These are phyloP conservation scores for Arthrinium phaeospermum DNA, from an alignment of 2,329 filamentous ascomycete species.

Conservation along the genomic window DNA sequence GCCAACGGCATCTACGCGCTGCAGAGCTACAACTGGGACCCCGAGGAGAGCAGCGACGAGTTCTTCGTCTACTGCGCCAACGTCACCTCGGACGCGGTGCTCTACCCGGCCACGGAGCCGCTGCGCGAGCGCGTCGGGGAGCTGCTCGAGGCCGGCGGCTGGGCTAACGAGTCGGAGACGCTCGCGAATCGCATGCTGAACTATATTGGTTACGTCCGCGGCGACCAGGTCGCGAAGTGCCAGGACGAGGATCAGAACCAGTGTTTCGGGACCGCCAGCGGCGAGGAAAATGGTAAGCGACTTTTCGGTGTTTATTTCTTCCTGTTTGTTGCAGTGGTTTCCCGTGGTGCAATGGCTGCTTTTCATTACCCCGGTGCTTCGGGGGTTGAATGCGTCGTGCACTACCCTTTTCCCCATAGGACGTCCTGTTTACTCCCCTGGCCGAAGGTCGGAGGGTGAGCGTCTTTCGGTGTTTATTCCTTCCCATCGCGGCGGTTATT, in stretches of 20 bases:
- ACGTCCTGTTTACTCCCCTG: too few species aligned
- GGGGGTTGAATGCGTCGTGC: too few species aligned
- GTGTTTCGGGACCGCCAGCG: conserved; percentile 45
- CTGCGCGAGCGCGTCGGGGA: conserved; percentile 43
- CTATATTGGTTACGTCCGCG: conserved; percentile 53
- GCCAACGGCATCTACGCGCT: conserved; percentile 48
- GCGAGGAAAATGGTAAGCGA: too few species aligned
- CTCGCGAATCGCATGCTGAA: conserved; percentile 55
- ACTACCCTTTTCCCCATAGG: too few species aligned
- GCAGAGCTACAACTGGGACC: conserved; percentile 61
- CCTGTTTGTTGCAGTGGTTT: too few species aligned
- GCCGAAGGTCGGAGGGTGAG: too few species aligned
- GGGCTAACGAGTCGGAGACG: conserved; percentile 42
- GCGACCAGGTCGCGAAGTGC: conserved; percentile 34
- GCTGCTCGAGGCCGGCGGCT: conserved; percentile 49
- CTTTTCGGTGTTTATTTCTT: too few species aligned
- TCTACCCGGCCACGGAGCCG: conserved; percentile 49
- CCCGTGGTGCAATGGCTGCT: too few species aligned
- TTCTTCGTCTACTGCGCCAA: conserved; percentile 57
- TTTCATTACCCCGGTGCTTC: too few species aligned
- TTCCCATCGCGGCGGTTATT: too few species aligned
- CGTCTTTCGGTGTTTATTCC: too few species aligned
- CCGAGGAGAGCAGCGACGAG: conserved; percentile 44
- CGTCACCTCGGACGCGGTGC: conserved; percentile 46
- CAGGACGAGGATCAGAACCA: conserved; percentile 38